Evolutionary conservation across 1,284 basidiomycete genomes (phyloP).

Genomic region (Heterobasidion occidentale): DNA sequence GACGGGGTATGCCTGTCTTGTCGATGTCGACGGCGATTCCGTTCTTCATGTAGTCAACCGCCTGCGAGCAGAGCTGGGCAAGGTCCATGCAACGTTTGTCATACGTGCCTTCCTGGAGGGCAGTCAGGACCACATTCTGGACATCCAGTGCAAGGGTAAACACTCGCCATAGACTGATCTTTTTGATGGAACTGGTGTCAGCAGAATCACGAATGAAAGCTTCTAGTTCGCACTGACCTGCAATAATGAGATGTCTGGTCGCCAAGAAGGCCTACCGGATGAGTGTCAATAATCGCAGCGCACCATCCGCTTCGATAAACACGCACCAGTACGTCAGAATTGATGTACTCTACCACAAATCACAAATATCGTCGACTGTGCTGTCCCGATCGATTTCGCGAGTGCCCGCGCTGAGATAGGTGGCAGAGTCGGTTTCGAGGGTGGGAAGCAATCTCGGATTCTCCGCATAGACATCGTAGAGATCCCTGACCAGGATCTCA

Average conservation of each 20-base stretch:
- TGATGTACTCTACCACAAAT: slow-evolving; percentile 82
- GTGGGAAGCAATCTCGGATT: slow-evolving; percentile 42
- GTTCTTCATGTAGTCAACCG: slow-evolving; percentile 70
- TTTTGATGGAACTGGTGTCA: neutral
- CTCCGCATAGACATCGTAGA: slow-evolving; percentile 29
- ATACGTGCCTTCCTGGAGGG: slow-evolving; percentile 49
- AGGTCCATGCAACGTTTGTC: slow-evolving; percentile 57
- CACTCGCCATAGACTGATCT: slow-evolving; percentile 60
- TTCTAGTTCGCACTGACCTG: slow-evolving; percentile 36
- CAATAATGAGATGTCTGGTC: slow-evolving; percentile 63
- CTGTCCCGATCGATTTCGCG: slow-evolving; percentile 34
- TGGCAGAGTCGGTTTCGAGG: slow-evolving; percentile 39
- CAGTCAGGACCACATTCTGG: neutral
- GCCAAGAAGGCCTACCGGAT: slow-evolving; percentile 52
- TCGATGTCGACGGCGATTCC: slow-evolving; percentile 57
- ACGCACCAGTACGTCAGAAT: slow-evolving; percentile 66
- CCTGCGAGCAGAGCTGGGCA: slow-evolving; percentile 57
- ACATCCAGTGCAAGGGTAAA: neutral
- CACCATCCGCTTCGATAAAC: neutral
- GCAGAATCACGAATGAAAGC: neutral
- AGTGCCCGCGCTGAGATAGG: slow-evolving; percentile 35
- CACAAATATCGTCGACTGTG: slow-evolving; percentile 67
- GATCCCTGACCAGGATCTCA: slow-evolving; percentile 18
- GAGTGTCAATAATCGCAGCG: neutral
- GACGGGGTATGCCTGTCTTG: slow-evolving; percentile 33